Conservation (phyloP, 352 stramenopile genomes). For the Halophytophthora batemanensis region DNA sequence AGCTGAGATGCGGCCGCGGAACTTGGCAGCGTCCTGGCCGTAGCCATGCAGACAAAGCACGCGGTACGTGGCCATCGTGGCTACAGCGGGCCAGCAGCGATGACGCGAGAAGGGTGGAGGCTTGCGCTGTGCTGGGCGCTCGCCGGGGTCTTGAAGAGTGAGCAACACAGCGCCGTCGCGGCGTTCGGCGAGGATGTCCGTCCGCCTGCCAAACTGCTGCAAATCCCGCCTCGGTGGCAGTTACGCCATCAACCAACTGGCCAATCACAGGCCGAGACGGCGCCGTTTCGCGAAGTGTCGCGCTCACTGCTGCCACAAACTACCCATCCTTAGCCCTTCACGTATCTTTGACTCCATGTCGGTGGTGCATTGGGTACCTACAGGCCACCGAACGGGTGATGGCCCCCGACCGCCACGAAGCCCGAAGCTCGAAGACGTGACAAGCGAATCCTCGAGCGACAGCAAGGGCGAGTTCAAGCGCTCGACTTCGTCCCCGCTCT, state of each 20-base stretch:
- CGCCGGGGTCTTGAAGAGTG: constrained; percentile 25
- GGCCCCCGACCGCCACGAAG: neutral
- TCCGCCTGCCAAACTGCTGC: too few relatives aligned
- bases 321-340: neutral
- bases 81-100: neutral
- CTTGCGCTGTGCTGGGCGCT: neutral
- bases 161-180: too few relatives aligned
- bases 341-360: neutral
- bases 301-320: too few relatives aligned
- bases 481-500: neutral
- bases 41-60: constrained; percentile 84
- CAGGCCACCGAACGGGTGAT: too few relatives aligned
- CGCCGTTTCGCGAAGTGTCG: too few relatives aligned
- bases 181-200: too few relatives aligned
- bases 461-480: neutral
- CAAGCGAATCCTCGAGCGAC: neutral
- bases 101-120: too few relatives aligned
- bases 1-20: constrained; percentile 68
- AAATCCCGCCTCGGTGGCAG: too few relatives aligned
- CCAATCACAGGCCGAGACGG: too few relatives aligned
- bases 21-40: constrained; percentile 65
- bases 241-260: too few relatives aligned
- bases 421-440: neutral
- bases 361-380: neutral
- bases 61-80: constrained; percentile 43